Evolutionary conservation across 2,329 filamentous ascomycete species (phyloP).

Genomic region (Sporothrix pallida): DNA sequence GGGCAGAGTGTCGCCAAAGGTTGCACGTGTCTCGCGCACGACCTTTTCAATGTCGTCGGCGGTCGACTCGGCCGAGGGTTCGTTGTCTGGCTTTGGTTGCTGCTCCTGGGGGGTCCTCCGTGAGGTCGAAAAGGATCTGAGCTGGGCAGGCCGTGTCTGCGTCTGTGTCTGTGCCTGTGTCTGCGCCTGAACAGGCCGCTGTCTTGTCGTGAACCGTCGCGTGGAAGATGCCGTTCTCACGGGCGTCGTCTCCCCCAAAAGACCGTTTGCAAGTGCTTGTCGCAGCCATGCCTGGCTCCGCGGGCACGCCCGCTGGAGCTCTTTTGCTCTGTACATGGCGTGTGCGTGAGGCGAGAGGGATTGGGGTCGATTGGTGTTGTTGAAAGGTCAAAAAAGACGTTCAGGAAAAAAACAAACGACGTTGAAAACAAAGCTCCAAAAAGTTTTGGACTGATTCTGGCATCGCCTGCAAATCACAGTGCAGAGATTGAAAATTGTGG

Average conservation of each 20-base stretch:
- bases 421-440: slow-evolving; percentile 5
- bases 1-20: slow-evolving; percentile 78
- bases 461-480: slow-evolving; percentile 34
- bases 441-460: slow-evolving; percentile 6
- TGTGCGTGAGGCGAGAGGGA: not conserved
- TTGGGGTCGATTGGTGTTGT: not conserved
- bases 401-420: not conserved
- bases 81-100: not conserved
- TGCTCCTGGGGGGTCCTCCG: not conserved
- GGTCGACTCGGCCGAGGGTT: not conserved
- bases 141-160: not conserved
- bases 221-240: not conserved
- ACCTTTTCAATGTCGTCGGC: slow-evolving; percentile 60
- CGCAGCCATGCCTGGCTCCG: slow-evolving; percentile 38
- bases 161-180: not conserved
- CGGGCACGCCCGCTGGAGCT: slow-evolving; percentile 38
- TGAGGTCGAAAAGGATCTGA: slow-evolving; percentile 16
- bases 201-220: not conserved
- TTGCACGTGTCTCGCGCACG: slow-evolving; percentile 73
- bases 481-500: slow-evolving; percentile 37
- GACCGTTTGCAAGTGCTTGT: slow-evolving; percentile 35
- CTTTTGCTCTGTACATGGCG: slow-evolving; percentile 35
- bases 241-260: not conserved
- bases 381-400: not conserved
- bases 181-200: not conserved